Evolutionary conservation across 345 rosid genomes (phyloP).

Genomic region (Excoecaria agallocha): DNA sequence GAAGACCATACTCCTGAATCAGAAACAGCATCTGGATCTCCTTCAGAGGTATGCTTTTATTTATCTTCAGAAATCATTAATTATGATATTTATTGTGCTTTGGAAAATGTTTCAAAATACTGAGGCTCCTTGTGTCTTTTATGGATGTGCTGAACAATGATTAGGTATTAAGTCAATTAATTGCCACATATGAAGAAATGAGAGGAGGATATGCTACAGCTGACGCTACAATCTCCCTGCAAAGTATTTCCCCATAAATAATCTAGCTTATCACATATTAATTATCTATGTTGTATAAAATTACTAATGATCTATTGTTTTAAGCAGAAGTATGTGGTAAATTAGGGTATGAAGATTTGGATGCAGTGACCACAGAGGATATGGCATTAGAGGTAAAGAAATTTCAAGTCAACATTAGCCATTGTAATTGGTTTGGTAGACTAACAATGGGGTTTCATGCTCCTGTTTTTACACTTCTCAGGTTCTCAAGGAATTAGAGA

Average conservation of each 20-base stretch:
- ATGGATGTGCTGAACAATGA: slow-evolving; percentile 10
- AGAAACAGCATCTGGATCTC: slow-evolving; percentile 20
- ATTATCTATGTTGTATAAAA: background rate
- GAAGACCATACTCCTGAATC: slow-evolving; percentile 10
- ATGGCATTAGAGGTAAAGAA: slow-evolving; percentile 65
- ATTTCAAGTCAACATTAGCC: background rate
- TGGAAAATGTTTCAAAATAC: background rate
- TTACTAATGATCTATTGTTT: slow-evolving; percentile 24
- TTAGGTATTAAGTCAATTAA: slow-evolving; percentile 41
- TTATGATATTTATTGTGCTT: background rate
- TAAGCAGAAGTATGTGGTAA: slow-evolving; percentile 58
- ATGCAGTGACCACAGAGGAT: slow-evolving; percentile 59
- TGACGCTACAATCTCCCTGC: slow-evolving; percentile 69
- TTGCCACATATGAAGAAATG: slow-evolving; percentile 49
- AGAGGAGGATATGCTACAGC: slow-evolving; percentile 73
- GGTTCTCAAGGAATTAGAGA: slow-evolving; percentile 71
- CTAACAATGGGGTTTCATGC: background rate
- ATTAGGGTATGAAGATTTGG: slow-evolving; percentile 54
- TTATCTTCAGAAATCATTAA: background rate
- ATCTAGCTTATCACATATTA: background rate
- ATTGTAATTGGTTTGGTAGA: background rate
- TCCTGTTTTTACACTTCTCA: slow-evolving; percentile 24
- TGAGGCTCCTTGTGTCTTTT: background rate
- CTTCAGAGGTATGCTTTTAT: slow-evolving; percentile 21
- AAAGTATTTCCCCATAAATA: slow-evolving; percentile 38